These are phyloP conservation scores for Amanita jacksonii DNA, from an alignment of 768 basidiomycete genomes.

Conservation along the genomic window DNA sequence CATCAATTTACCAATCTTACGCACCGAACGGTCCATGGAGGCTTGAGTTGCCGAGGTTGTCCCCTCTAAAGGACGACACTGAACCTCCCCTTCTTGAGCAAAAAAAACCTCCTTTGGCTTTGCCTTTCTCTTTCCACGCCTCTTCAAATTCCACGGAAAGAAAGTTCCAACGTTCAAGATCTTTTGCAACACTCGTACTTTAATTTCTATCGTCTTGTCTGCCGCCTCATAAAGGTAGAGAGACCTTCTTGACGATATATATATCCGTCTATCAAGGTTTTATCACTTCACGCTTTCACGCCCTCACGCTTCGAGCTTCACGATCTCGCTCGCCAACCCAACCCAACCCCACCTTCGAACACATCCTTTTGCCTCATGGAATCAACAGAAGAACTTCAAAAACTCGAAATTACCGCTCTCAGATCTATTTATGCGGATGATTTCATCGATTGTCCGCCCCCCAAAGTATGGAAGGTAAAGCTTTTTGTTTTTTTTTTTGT, in stretches of 20 bases:
- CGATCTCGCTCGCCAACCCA: slow-evolving; percentile 2
- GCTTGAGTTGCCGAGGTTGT: slow-evolving; percentile 75
- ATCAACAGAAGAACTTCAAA: slow-evolving; percentile 56
- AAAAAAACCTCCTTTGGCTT: background rate
- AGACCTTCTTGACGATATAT: too few relatives aligned
- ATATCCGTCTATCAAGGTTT: too few relatives aligned
- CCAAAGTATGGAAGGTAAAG: slow-evolving; percentile 76
- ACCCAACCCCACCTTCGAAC: slow-evolving; percentile 11
- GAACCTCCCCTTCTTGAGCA: slow-evolving; percentile 57
- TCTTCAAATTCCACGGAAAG: too few relatives aligned
- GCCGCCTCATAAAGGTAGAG: too few relatives aligned
- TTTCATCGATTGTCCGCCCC: slow-evolving; percentile 63
- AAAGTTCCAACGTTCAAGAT: background rate
- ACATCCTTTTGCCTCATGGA: slow-evolving; percentile 43
- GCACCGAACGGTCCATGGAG: slow-evolving; percentile 36
- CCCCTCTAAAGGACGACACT: slow-evolving; percentile 41
- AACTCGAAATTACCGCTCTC: slow-evolving; percentile 65
- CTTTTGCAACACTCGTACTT: too few relatives aligned
- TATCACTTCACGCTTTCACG: too few relatives aligned
- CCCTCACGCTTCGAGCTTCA: background rate
- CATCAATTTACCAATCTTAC: background rate
- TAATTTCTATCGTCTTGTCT: too few relatives aligned
- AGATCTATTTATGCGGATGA: slow-evolving; percentile 76
- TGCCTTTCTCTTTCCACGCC: background rate
- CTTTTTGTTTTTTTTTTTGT: background rate